Evolutionary conservation across 2,329 filamentous ascomycete species (phyloP), one percentile per base, ranked within the genome.

Genomic region (Purpureocillium takamizusanense): DNA sequence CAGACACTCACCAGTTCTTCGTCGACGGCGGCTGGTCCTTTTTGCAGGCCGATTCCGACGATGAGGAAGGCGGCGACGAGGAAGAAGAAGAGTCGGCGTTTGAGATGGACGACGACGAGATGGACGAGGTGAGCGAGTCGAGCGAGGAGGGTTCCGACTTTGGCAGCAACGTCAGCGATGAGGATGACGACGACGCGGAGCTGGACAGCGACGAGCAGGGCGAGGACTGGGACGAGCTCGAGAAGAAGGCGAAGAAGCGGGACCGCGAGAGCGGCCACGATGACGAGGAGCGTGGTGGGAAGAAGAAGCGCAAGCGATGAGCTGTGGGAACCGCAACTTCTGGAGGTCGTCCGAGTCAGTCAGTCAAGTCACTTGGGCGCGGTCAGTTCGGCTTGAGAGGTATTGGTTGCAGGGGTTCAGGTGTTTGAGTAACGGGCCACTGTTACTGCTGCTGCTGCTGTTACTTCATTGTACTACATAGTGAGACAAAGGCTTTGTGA

Each of bases 21-120:
- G 78, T 74, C 4, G 90, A 97, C 47, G 92, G 94, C 25, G 92
- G 92, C 33, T 98, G 92, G 92, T 83, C 79, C 2, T 97, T 98
- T 75, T 61, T 98, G 42, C 81, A 82, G 38, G 82, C 82, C 28
- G 90, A 95, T 42, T 88, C 83, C 1, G 92, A 97, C 54, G 86
- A 84, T 12, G 88, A 95, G 47, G 86, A 76, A 32, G 77, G 68
- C 1, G 81, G 78, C 1, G 81, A 84, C 10, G 83, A 87, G 45
- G 86, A 92, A 39, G 85, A 92, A 44, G 85, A 95, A 55, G 92
- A 97, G 62, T 87, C 81, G 4, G 89, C 85, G 7, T 98, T 95
- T 52, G 92, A 97, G 62, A 83, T 95, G 38, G 81, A 78, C 16
- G 90, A 94, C 43, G 83, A 80, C 4, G 92, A 97, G 46, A 65